Evolutionary conservation across 2,329 filamentous ascomycete species (phyloP).

Genomic region (Aspergillus pseudonomiae): DNA sequence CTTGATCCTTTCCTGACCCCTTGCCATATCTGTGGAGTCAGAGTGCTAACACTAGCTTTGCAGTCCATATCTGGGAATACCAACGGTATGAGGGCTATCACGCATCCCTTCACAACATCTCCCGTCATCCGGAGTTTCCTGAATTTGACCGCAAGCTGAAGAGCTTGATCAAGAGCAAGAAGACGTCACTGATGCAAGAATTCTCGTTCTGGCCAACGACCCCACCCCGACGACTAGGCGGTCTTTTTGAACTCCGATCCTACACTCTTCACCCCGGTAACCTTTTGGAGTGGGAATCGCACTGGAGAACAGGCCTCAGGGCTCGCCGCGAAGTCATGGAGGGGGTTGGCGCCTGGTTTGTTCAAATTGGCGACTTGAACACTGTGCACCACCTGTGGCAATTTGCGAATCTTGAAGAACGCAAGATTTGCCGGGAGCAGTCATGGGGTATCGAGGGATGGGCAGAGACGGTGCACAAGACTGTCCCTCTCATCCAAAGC

Average conservation of each 20-base stretch:
- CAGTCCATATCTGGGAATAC: slow-evolving; percentile 99
- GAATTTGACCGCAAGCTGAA: slow-evolving; percentile 85
- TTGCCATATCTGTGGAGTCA: neutral
- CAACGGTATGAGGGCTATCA: slow-evolving; percentile 97
- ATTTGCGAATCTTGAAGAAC: slow-evolving; percentile 94
- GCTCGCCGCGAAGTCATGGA: slow-evolving; percentile 97
- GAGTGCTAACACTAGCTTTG: slow-evolving; percentile 31
- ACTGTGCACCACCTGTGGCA: slow-evolving; percentile 99
- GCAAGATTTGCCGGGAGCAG: slow-evolving; percentile 85
- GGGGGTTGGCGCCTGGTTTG: slow-evolving; percentile 96
- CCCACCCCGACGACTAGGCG: slow-evolving; percentile 83
- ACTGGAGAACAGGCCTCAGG: slow-evolving; percentile 91
- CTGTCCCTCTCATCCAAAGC: slow-evolving; percentile 90
- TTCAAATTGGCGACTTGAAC: slow-evolving; percentile 96
- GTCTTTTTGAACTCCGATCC: slow-evolving; percentile 92
- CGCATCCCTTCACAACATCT: slow-evolving; percentile 82
- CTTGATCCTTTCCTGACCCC: neutral
- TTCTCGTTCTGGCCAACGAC: slow-evolving; percentile 99
- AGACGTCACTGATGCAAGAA: slow-evolving; percentile 95
- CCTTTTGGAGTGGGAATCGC: slow-evolving; percentile 96
- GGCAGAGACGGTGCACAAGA: slow-evolving; percentile 98
- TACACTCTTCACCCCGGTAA: slow-evolving; percentile 97
- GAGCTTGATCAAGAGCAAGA: slow-evolving; percentile 80
- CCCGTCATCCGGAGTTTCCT: slow-evolving; percentile 78
- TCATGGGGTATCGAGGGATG: slow-evolving; percentile 95